These are phyloP conservation scores for Elsinoe fawcettii DNA, from an alignment of 2,329 filamentous ascomycete species.

Conservation along the genomic window DNA sequence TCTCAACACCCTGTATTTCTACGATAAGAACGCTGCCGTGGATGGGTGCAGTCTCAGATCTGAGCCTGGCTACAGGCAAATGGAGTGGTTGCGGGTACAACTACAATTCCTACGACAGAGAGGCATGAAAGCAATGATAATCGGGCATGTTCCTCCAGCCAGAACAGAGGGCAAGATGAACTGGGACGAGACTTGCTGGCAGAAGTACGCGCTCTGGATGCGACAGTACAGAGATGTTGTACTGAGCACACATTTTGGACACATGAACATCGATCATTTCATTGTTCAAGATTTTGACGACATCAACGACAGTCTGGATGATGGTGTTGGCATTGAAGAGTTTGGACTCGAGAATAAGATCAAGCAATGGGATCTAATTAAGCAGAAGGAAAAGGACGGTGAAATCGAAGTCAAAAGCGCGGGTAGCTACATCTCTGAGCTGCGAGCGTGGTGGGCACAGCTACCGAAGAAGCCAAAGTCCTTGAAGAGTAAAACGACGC, in stretches of 20 bases:
- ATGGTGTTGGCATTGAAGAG: slow-evolving; percentile 30
- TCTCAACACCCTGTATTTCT: slow-evolving; percentile 94
- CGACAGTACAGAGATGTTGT: slow-evolving; percentile 87
- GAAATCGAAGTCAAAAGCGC: slow-evolving; percentile 59
- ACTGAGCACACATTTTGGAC: slow-evolving; percentile 70
- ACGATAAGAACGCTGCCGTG: slow-evolving; percentile 83
- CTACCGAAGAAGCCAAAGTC: slow-evolving; percentile 47
- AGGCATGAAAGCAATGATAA: slow-evolving; percentile 89
- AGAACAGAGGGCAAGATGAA: slow-evolving; percentile 73
- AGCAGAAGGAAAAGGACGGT: slow-evolving; percentile 34
- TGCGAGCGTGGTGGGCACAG: slow-evolving; percentile 69
- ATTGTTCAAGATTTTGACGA: slow-evolving; percentile 79
- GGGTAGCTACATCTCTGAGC: slow-evolving; percentile 69
- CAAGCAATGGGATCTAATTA: slow-evolving; percentile 34
- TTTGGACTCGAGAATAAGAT: slow-evolving; percentile 24
- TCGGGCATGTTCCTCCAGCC: slow-evolving; percentile 88
- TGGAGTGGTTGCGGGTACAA: slow-evolving; percentile 92
- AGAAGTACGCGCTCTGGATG: slow-evolving; percentile 89
- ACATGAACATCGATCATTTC: slow-evolving; percentile 99
- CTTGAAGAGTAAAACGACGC: background rate
- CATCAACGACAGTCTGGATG: slow-evolving; percentile 52
- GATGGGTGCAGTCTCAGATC: slow-evolving; percentile 73
- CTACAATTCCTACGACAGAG: slow-evolving; percentile 72
- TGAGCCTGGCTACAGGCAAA: slow-evolving; percentile 86
- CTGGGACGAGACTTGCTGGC: slow-evolving; percentile 98